These are phyloP conservation scores for Penicillium pancosmium DNA, from an alignment of 495 filamentous ascomycete species.

Conservation along the genomic window DNA sequence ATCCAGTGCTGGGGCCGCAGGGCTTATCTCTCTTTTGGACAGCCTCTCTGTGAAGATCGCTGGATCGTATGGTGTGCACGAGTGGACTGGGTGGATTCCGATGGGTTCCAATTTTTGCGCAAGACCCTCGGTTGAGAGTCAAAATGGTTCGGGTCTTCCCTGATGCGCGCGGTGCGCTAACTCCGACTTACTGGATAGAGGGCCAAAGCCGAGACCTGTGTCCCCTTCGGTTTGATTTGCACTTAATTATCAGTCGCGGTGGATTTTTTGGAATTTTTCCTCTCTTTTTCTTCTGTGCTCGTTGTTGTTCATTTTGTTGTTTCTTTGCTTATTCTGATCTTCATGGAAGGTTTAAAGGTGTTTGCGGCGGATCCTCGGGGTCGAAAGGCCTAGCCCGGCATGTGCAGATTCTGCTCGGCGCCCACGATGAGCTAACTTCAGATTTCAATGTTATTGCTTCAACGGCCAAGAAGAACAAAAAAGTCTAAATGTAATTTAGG, in stretches of 20 bases:
- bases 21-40: constrained; percentile 32
- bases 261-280: not conserved
- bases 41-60: constrained; percentile 24
- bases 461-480: constrained; percentile 3
- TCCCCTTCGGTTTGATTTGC: not conserved
- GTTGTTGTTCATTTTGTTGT: not conserved
- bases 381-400: constrained; percentile 15
- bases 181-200: constrained; percentile 18
- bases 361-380: too few species aligned
- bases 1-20: constrained; percentile 29
- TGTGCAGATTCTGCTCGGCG: constrained; percentile 21
- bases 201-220: constrained; percentile 20
- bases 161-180: constrained; percentile 4
- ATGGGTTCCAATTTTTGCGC: constrained; percentile 20
- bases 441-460: constrained; percentile 3
- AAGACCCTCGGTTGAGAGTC: constrained; percentile 20
- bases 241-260: not conserved
- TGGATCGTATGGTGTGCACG: constrained; percentile 25
- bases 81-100: constrained; percentile 22
- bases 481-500: constrained; percentile 3
- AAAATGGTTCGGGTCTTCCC: constrained; percentile 6
- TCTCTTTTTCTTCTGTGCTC: not conserved
- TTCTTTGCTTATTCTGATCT: constrained; percentile 1
- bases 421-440: constrained; percentile 1
- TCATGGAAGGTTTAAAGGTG: too few species aligned